Base-by-base conservation (phyloP, 306 rosid genomes). In the Gastrolobium villosum region DNA sequence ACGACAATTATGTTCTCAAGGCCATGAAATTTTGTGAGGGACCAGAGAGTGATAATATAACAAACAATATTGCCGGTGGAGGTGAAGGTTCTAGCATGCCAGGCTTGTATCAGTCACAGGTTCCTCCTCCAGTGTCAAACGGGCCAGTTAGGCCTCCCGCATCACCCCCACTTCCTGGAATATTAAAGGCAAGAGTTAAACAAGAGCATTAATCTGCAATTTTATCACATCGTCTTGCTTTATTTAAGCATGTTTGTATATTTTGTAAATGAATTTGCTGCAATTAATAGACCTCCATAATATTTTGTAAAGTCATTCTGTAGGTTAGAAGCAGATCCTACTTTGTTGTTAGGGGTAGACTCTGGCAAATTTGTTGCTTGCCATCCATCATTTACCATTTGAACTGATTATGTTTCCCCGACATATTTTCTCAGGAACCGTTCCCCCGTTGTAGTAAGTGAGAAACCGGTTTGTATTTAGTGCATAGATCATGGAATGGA, bases 111-210 rank as follows among this genome's bases (percentile, higher is more conserved):
- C 92, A 88, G 72, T 49, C 88, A 5, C 93, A 79, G 60, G 70
- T 79, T 45, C 85, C 86, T 75, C 84, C 87, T 75, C 36, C 96
- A 26, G 76, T 74, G 71, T 31, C 90, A 76, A 81, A 81, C 70
- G 72, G 87, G 35, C 83, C 93, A 0, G 70, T 85, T 63, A 86
- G 94, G 89, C 85, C 85, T 80, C 97, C 99, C 45, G 80, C 91
- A 73, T 95, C 98, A 10, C 97, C 97, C 5, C 98, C 99, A 65
- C 89, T 92, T 45, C 99, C 99, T 0, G 99, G 99, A 78, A 95
- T 95, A 80, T 84, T 95, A 71, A 95, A 95, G 85, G 95, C 97
- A 39, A 94, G 99, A 2, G 89, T 89, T 65, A 95, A 95, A 88
- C 94, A 95, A 62, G 99, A 95, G 84, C 94, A 90, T 71, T 88